These are phyloP conservation scores for Aphanoascus verrucosus DNA, from an alignment of 2,329 filamentous ascomycete genomes.

Conservation along the genomic window DNA sequence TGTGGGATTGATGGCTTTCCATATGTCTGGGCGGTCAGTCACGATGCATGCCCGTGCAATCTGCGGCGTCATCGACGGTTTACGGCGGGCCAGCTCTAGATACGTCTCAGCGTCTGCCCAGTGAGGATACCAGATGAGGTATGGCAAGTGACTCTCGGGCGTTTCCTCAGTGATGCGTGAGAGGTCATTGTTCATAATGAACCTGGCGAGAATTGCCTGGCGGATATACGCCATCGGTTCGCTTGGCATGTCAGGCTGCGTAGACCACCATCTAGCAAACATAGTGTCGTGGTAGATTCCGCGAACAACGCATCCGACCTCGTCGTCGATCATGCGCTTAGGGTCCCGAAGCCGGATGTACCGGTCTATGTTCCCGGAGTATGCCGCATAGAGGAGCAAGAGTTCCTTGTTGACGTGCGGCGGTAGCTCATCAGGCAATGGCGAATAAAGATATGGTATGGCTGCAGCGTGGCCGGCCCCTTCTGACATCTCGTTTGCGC, in stretches of 20 bases:
- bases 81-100: not conserved
- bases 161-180: conserved; percentile 12
- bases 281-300: conserved; percentile 19
- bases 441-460: too few relatives aligned
- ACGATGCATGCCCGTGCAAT: conserved; percentile 1
- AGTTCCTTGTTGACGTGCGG: too few relatives aligned
- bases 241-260: conserved; percentile 11
- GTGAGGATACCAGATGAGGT: conserved; percentile 5
- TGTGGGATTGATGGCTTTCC: not conserved
- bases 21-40: not conserved
- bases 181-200: conserved; percentile 19
- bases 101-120: not conserved
- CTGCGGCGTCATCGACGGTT: conserved; percentile 1
- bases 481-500: too few relatives aligned
- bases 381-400: too few relatives aligned
- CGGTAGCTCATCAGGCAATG: too few relatives aligned
- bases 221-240: not conserved
- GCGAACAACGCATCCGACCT: conserved; percentile 15
- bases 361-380: too few relatives aligned
- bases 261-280: conserved; percentile 19
- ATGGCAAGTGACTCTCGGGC: not conserved
- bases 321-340: not conserved
- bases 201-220: conserved; percentile 16
- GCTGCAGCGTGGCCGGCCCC: too few relatives aligned
- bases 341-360: too few relatives aligned